These are phyloP conservation scores for Kokia cookei DNA, from an alignment of 441 rosid genomes.

Conservation along the genomic window DNA sequence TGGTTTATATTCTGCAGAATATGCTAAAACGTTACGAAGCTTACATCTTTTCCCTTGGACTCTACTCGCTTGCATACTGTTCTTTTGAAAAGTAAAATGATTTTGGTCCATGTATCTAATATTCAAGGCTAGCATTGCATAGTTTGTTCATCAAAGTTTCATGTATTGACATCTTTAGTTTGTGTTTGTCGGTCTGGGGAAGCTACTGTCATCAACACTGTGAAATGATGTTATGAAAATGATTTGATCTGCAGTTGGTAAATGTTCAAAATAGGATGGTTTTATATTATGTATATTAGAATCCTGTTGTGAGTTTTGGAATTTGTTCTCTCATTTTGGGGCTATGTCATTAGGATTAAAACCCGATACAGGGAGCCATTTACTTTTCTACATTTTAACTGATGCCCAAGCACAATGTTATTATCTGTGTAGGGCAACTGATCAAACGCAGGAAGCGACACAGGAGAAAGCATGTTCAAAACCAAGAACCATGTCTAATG, in stretches of 20 bases:
- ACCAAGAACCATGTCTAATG: conserved; percentile 91
- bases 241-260: not conserved
- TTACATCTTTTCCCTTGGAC: not conserved
- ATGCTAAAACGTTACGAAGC: not conserved
- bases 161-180: not conserved
- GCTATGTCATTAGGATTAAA: not conserved
- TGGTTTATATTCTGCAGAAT: not conserved
- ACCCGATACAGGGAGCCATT: not conserved
- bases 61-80: not conserved
- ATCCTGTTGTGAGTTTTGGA: not conserved
- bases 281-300: not conserved
- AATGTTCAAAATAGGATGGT: not conserved
- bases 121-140: not conserved
- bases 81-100: not conserved
- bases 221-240: not conserved
- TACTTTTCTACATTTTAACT: conserved; percentile 5
- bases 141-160: not conserved
- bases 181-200: not conserved
- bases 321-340: not conserved
- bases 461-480: conserved; percentile 73
- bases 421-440: conserved; percentile 46
- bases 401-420: not conserved
- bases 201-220: not conserved
- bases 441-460: conserved; percentile 87
- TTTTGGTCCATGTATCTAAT: not conserved